Conservation (phyloP, 768 basidiomycete species). For the Sistotremastrum niveocremeum region DNA sequence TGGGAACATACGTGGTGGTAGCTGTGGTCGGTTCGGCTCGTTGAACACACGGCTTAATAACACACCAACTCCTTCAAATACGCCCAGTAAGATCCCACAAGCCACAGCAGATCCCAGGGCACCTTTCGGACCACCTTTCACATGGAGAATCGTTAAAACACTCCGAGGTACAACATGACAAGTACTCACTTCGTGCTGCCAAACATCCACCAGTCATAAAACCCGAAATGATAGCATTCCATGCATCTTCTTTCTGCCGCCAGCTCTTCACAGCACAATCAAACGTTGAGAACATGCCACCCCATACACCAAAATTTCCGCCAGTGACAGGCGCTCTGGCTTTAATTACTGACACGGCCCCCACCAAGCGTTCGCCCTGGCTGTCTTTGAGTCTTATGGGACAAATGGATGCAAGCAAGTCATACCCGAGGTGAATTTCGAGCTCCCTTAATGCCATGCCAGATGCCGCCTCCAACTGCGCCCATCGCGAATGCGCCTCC, state of each 20-base stretch:
- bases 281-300: conserved; percentile 97
- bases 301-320: conserved; percentile 92
- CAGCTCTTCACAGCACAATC: conserved; percentile 97
- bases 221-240: conserved; percentile 97
- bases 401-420: conserved; percentile 5
- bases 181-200: conserved; percentile 75
- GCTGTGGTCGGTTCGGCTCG: conserved; percentile 65
- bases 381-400: neutral
- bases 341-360: conserved; percentile 92
- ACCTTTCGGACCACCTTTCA: conserved; percentile 77
- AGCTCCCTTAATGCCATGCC: conserved; percentile 98
- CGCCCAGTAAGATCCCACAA: conserved; percentile 91
- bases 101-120: conserved; percentile 88
- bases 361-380: conserved; percentile 87
- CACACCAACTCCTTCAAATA: conserved; percentile 92
- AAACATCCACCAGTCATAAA: conserved; percentile 98
- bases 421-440: conserved; percentile 88
- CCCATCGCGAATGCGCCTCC: conserved; percentile 98
- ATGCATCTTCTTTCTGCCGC: conserved; percentile 95
- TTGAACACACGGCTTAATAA: conserved; percentile 81
- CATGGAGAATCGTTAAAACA: neutral
- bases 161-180: conserved; percentile 1
- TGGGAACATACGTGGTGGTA: conserved; percentile 54
- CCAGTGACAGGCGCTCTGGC: conserved; percentile 96
- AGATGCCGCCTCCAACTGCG: conserved; percentile 92